Evolutionary conservation across 805 yeast species (phyloP), one percentile per base, ranked within the genome.

Genomic region (Ogataea trehalophila): DNA sequence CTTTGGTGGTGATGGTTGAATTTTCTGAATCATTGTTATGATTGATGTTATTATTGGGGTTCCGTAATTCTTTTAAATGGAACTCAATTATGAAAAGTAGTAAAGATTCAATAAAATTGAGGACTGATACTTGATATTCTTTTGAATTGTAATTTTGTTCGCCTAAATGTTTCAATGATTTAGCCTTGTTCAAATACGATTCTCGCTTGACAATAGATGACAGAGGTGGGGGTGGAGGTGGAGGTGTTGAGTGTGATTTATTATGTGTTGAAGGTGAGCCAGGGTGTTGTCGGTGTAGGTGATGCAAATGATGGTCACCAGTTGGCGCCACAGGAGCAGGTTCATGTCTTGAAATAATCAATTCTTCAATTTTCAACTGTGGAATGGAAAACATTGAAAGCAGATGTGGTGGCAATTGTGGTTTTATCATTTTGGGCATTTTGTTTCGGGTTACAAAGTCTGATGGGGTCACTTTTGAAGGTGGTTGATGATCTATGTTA

Each of bases 51-150:
- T 20, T 20, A 26, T 26, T 26, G 7, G 31, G 31, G 9, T 26
- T 26, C 16, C 40, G 18, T 14, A 31, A 23, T 31, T 61, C 66
- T 42, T 59, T 58, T 6, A 48, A 42, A 22, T 51, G 48, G 23
- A 62, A 56, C 17, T 57, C 59, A n/a, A 59, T 43, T 8, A 62
- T 49, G 42, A 60, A 62, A 6, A 62, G 40, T 4, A 63, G 26
- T 23, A 58, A 45, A 1, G 67, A 62, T 40, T 61, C 65, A 1
- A 54, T 23, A 29, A 61, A 60, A 22, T 53, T 47, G 2, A 60
- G 31, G 7, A 57, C 50, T n/a, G 66, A 54, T 9, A 26, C 15
- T 13, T 50, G 37, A 22, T 45, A 50, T 6, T 53, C 45, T 22
- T 53, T 52, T 3, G 41, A 26, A 22, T 50, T 52, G 33, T 55